Evolutionary conservation across 2,329 filamentous ascomycete genomes (phyloP).

Genomic region (Curvularia sp.): DNA sequence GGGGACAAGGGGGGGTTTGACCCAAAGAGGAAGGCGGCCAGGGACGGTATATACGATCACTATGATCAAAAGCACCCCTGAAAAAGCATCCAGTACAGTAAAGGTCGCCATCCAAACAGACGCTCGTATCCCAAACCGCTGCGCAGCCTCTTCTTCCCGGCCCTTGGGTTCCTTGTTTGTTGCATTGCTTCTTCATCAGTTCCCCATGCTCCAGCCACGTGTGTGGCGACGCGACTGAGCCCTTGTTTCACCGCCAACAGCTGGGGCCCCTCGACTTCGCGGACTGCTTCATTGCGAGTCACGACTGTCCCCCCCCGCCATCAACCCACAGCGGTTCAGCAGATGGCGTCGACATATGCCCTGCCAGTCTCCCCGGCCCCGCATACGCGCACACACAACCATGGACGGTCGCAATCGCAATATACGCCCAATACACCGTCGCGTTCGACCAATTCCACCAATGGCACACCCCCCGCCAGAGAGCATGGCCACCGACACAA

Average conservation of each 20-base stretch:
- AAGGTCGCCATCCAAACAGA: background rate
- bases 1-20: conserved; percentile 15
- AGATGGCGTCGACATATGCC: conserved; percentile 57
- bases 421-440: conserved; percentile 38
- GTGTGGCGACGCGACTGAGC: conserved; percentile 7
- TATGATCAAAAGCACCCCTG: conserved; percentile 30
- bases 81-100: conserved; percentile 16
- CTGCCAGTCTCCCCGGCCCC: conserved; percentile 47
- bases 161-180: conserved; percentile 7
- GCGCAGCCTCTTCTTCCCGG: conserved; percentile 17
- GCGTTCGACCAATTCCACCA: conserved; percentile 28
- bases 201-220: background rate
- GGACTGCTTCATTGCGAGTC: conserved; percentile 19
- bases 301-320: conserved; percentile 12
- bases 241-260: conserved; percentile 1
- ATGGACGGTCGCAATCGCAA: conserved; percentile 52
- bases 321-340: conserved; percentile 27
- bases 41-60: conserved; percentile 5
- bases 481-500: conserved; percentile 40
- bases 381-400: conserved; percentile 41
- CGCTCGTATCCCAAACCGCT: background rate
- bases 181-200: conserved; percentile 10
- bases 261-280: conserved; percentile 10
- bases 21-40: conserved; percentile 27
- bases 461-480: conserved; percentile 35